phyloP scores from a whole-genome alignment of 2,329 filamentous ascomycete genomes.

The Fusarium denticulatum region DNA sequence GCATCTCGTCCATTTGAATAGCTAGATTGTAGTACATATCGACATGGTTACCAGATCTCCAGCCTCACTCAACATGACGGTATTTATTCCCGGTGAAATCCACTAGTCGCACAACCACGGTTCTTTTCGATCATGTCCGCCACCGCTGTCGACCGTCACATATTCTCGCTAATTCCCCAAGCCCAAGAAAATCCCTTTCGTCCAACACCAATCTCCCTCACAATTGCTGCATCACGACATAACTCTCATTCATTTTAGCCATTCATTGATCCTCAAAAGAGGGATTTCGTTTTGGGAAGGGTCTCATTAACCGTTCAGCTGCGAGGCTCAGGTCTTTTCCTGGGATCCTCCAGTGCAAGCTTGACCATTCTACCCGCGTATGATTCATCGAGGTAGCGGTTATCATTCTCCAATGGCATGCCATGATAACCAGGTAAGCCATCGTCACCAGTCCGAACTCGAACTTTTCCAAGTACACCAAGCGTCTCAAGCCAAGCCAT shows the following conservation, averaged over 20 bases:
- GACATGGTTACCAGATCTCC: rapidly evolving
- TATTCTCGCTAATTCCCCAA: rapidly evolving
- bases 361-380: rapidly evolving
- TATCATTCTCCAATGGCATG: neutral
- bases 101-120: neutral
- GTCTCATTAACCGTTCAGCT: neutral
- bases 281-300: rapidly evolving
- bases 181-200: neutral
- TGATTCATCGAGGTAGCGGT: rapidly evolving
- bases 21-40: neutral
- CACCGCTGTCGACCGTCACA: neutral
- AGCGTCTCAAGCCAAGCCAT: neutral
- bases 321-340: neutral
- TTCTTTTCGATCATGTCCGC: neutral
- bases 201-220: rapidly evolving
- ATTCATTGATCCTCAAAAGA: neutral
- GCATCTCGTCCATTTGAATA: rapidly evolving
- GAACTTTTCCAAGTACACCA: rapidly evolving
- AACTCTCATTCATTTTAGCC: rapidly evolving
- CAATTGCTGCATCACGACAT: no score
- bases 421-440: neutral
- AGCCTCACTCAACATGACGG: neutral
- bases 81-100: rapidly evolving
- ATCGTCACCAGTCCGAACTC: rapidly evolving
- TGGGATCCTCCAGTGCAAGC: neutral